Conservation (phyloP, 1,284 basidiomycete species). For the Rhodotorula mucilaginosa region DNA sequence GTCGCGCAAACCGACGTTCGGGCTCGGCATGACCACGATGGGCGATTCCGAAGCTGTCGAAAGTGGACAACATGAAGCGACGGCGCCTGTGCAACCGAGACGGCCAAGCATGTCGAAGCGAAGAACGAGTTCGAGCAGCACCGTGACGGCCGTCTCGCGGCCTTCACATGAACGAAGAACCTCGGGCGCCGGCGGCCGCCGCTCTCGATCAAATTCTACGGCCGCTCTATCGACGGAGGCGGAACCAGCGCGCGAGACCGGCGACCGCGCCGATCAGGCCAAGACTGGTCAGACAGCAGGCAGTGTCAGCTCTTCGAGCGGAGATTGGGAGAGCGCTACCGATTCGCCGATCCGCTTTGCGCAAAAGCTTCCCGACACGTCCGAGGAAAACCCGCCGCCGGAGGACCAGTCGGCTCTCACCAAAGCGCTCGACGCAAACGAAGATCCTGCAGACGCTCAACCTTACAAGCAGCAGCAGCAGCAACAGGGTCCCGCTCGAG, state of each 20-base stretch:
- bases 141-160: slow-evolving; percentile 17
- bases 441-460: not conserved
- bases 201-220: not conserved
- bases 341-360: slow-evolving; percentile 30
- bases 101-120: slow-evolving; percentile 1
- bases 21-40: slow-evolving; percentile 36
- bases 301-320: slow-evolving; percentile 15
- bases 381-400: slow-evolving; percentile 2
- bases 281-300: not conserved
- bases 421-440: slow-evolving; percentile 16
- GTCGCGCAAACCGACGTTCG: slow-evolving; percentile 24
- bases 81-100: not conserved
- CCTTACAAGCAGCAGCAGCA: not conserved
- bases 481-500: not conserved
- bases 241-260: not conserved
- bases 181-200: not conserved
- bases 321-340: slow-evolving; percentile 37
- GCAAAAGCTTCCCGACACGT: slow-evolving; percentile 17
- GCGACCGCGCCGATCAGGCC: not conserved
- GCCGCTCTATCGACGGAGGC: not conserved
- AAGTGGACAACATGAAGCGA: not conserved
- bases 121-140: slow-evolving; percentile 21
- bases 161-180: not conserved
- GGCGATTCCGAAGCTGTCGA: not conserved
- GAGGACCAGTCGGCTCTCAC: slow-evolving; percentile 18